phyloP scores from a whole-genome alignment of 768 basidiomycete species.

The Auriscalpium vulgare region DNA sequence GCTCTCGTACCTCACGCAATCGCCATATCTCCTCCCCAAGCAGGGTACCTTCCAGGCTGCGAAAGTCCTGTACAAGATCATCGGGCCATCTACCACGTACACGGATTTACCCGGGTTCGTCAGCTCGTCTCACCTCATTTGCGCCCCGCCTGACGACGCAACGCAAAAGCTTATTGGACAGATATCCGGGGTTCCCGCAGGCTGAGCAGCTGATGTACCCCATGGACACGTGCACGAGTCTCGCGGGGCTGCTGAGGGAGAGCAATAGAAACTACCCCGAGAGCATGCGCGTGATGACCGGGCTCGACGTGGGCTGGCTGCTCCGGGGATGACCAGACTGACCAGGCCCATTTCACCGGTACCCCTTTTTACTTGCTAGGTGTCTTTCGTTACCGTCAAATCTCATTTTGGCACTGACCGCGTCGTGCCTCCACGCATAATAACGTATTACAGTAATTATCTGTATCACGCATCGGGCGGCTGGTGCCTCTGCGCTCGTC shows the following conservation, averaged over 20 bases:
- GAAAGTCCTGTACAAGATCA: constrained; percentile 79
- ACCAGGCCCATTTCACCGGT: no score
- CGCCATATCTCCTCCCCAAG: constrained; percentile 50
- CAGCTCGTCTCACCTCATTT: not conserved
- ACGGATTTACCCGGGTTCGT: constrained; percentile 48
- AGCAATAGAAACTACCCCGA: constrained; percentile 74
- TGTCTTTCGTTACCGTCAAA: no score
- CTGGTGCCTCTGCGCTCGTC: no score
- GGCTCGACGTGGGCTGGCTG: constrained; percentile 78
- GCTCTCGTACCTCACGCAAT: constrained; percentile 60
- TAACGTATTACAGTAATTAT: no score
- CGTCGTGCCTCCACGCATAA: no score
- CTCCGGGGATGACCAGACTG: constrained; percentile 21
- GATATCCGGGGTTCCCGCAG: constrained; percentile 77
- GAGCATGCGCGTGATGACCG: constrained; percentile 70
- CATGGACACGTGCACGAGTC: constrained; percentile 60
- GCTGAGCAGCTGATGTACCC: constrained; percentile 88
- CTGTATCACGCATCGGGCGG: no score
- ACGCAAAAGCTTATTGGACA: constrained; percentile 44
- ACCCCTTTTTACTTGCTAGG: no score
- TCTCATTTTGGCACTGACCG: no score
- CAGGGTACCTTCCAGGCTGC: constrained; percentile 58
- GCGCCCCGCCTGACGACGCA: not conserved
- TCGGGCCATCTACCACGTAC: constrained; percentile 49
- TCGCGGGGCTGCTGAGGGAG: constrained; percentile 65